Evolutionary conservation across 2,329 filamentous ascomycete species (phyloP), one percentile per base, ranked within the genome.

Genomic region (Fusarium buxicola): DNA sequence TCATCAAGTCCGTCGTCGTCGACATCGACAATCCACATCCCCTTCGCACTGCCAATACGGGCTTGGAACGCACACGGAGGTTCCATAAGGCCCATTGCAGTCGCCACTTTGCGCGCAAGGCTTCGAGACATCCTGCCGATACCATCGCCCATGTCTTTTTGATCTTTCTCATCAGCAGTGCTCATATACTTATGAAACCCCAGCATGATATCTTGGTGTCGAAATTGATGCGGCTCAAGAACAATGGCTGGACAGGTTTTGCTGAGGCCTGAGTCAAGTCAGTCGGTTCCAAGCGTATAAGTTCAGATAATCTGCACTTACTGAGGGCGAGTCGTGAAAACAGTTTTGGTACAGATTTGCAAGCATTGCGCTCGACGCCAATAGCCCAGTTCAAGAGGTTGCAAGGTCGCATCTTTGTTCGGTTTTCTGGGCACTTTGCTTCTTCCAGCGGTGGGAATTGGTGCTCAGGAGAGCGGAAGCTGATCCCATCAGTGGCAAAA

Each of bases 31-130:
- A 89, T 81, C 91, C 90, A 94, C 63, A 94, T 80, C 0, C 91
- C 92, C 72, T 94, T 94, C 1, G 89, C 89, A 15, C 89, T 86
- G 9, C 86, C 89, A 31, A 94, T 84, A 1, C 92, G 84, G 2
- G 80, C 90, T 73, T 94, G 91, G 40, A 89, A 87, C 0, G 83
- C 88, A 30, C 85, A 84, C 0, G 90, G 89, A 0, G 85, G 72
- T n/a, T 84, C 80, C 0, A 72, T 65, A 0, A 89, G 74, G 0
- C 82, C 83, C 8, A 90, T 78, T 0, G 60, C 59, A 1, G 79
- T 70, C 24, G 83, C 80, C 6, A 92, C 80, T 36, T 77, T 77
- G 2, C 75, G 71, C 0, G 86, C 87, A 3, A 91, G 81, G 2
- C 78, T 82, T 5, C 80, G 77, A 0, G 91, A 94, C 64, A 93